These are phyloP conservation scores for Lasiodiplodia hormozganensis DNA, from an alignment of 2,329 filamentous ascomycete species.

Conservation along the genomic window DNA sequence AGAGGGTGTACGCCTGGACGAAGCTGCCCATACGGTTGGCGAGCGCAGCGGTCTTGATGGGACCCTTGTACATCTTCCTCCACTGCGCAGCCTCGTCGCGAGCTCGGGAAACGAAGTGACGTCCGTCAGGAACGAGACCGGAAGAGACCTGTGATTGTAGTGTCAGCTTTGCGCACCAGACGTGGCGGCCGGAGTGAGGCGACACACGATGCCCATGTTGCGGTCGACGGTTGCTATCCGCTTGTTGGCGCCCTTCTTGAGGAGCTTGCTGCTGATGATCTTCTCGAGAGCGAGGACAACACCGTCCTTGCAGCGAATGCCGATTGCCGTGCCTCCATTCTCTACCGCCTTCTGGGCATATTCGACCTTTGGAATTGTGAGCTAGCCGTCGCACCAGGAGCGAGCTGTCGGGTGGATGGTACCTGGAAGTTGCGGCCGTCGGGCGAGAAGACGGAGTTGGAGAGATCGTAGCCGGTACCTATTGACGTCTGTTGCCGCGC, in stretches of 20 bases:
- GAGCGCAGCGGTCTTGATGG: constrained; percentile 86
- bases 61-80: constrained; percentile 92
- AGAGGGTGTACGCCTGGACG: constrained; percentile 96
- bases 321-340: constrained; percentile 94
- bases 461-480: constrained; percentile 98
- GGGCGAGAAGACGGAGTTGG: constrained; percentile 99
- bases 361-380: constrained; percentile 67
- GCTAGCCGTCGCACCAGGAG: not conserved
- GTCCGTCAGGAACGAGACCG: constrained; percentile 91
- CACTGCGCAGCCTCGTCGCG: constrained; percentile 92
- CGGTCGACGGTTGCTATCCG: constrained; percentile 93
- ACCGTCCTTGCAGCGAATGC: constrained; percentile 96
- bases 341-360: constrained; percentile 99
- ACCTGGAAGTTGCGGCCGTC: constrained; percentile 99
- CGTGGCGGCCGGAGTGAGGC: not conserved
- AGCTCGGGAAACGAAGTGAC: constrained; percentile 92
- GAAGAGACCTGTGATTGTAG: constrained; percentile 76
- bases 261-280: constrained; percentile 91
- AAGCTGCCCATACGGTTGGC: constrained; percentile 94
- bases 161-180: constrained; percentile 4
- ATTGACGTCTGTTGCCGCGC: constrained; percentile 80
- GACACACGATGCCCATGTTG: constrained; percentile 87
- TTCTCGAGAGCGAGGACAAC: constrained; percentile 97
- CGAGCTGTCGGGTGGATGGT: constrained; percentile 29
- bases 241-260: constrained; percentile 96